phyloP scores from a whole-genome alignment of 1,139 yeast genomes.

The Kluyveromyces marxianus region DNA sequence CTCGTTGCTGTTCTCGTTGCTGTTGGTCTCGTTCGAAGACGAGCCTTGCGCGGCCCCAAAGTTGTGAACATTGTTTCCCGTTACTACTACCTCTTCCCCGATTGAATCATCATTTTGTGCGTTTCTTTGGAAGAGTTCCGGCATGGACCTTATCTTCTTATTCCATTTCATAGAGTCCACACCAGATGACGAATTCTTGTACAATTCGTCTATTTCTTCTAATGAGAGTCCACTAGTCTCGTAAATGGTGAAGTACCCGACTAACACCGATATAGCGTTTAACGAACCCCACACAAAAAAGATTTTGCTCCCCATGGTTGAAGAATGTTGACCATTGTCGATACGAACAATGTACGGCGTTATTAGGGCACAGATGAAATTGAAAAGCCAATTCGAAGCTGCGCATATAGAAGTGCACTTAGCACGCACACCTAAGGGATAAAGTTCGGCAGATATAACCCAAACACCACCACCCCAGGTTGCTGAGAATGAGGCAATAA shows the following conservation, averaged over 20 bases:
- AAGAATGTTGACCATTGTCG: conserved; percentile 57
- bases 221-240: conserved; percentile 71
- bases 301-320: conserved; percentile 59
- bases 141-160: conserved; percentile 15
- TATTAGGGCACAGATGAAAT: conserved; percentile 67
- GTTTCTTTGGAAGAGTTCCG: conserved; percentile 1
- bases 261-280: conserved; percentile 51
- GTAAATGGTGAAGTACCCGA: conserved; percentile 54
- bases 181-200: conserved; percentile 35
- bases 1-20: background rate
- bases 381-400: conserved; percentile 74
- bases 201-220: conserved; percentile 70
- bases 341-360: conserved; percentile 55
- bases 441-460: conserved; percentile 71
- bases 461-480: conserved; percentile 88
- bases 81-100: background rate
- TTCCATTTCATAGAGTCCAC: conserved; percentile 30
- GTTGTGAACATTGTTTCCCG: too few relatives aligned
- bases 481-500: conserved; percentile 72
- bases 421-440: conserved; percentile 71
- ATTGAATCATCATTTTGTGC: background rate
- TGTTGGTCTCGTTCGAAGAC: background rate
- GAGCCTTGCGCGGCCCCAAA: too few relatives aligned
- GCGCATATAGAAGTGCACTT: conserved; percentile 74
- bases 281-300: conserved; percentile 74